Percentiles rank a stretch among this genome's conserved stretches.
phyloP scores from a whole-genome alignment of 1,284 basidiomycete genomes.

The Apiotrichum mycotoxinovorans region DNA sequence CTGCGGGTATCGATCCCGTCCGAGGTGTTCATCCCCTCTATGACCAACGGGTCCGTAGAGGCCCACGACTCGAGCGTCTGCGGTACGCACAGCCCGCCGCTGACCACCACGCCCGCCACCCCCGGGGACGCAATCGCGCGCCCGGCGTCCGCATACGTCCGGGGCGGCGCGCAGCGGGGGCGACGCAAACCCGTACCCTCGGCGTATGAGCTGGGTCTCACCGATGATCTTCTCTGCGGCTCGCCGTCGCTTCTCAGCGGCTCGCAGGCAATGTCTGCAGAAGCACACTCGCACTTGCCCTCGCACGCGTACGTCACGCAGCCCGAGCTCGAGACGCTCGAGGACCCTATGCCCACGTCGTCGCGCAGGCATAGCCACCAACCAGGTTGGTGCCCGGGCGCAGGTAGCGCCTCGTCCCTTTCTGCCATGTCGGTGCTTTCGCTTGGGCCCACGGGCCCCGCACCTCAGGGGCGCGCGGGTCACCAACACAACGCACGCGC shows the following conservation, averaged over 20 bases:
- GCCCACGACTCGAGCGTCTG: neutral
- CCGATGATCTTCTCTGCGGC: neutral
- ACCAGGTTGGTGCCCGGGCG: neutral
- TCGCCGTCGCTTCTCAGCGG: too few species aligned
- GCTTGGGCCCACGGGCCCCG: neutral
- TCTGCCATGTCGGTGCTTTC: neutral
- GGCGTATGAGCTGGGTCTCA: neutral
- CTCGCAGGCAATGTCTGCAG: too few species aligned
- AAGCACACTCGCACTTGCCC: too few species aligned
- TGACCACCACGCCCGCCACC: neutral
- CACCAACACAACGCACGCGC: too few species aligned
- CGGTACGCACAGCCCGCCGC: neutral
- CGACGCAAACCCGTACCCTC: conserved; percentile 15
- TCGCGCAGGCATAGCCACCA: neutral
- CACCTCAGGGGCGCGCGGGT: too few species aligned
- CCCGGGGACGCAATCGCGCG: neutral
- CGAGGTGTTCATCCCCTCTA: neutral
- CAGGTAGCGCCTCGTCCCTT: neutral
- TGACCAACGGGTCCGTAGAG: neutral
- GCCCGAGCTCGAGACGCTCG: neutral
- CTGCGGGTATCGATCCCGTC: neutral
- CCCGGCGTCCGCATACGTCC: neutral
- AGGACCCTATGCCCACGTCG: neutral
- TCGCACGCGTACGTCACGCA: neutral
- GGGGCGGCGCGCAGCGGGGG: neutral